Conservation (phyloP, 805 yeast species). For the Isabelozyma rhagii region DNA sequence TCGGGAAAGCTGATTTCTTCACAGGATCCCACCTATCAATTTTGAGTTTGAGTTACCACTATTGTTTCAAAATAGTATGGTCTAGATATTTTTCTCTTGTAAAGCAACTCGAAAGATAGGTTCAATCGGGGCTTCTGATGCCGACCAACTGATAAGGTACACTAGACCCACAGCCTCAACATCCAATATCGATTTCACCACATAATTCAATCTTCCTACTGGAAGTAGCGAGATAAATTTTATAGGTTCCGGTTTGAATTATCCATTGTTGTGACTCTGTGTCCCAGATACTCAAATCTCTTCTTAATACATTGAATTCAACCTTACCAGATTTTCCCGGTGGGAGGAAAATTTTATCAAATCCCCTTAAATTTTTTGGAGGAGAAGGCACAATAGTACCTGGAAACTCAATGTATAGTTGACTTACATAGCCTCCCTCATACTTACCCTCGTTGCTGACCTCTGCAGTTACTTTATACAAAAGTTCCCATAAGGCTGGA, state of each 20-base stretch:
- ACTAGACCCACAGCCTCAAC: slow-evolving; percentile 2
- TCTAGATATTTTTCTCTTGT: too few species aligned
- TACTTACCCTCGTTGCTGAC: slow-evolving; percentile 48
- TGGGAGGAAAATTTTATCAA: slow-evolving; percentile 49
- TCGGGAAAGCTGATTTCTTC: too few species aligned
- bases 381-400: slow-evolving; percentile 49
- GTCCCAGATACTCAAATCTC: slow-evolving; percentile 60
- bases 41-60: too few species aligned
- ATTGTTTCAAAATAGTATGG: too few species aligned
- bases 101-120: too few species aligned
- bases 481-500: slow-evolving; percentile 55
- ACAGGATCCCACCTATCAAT: too few species aligned
- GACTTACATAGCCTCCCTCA: slow-evolving; percentile 49
- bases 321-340: slow-evolving; percentile 38
- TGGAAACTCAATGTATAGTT: slow-evolving; percentile 53
- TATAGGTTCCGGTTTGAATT: slow-evolving; percentile 53
- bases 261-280: slow-evolving; percentile 55
- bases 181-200: slow-evolving; percentile 43
- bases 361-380: slow-evolving; percentile 51
- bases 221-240: slow-evolving; percentile 48
- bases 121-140: too few species aligned
- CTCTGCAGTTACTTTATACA: slow-evolving; percentile 43
- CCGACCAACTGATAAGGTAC: too few species aligned
- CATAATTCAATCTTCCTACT: slow-evolving; percentile 45
- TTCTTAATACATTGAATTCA: slow-evolving; percentile 43